Conservation (phyloP, 192 early-diverging fungal genomes). For the Chytriomyces sp. region DNA sequence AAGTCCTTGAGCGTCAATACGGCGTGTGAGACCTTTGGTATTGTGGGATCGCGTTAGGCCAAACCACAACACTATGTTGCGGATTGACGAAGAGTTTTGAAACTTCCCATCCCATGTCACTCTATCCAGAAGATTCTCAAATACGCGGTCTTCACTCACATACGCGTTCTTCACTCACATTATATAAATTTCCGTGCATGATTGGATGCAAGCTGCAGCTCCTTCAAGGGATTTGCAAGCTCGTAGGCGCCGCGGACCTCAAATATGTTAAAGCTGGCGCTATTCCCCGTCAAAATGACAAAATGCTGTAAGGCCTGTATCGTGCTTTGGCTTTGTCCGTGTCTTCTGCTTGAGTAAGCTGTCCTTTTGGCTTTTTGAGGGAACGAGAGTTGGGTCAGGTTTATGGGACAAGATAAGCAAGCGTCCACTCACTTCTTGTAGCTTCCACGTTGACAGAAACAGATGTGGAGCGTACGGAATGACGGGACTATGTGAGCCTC, state of each 20-base stretch:
- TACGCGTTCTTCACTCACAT: slow-evolving; percentile 88
- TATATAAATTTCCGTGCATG: slow-evolving; percentile 83
- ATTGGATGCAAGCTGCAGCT: slow-evolving; percentile 88
- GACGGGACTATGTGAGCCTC: slow-evolving; percentile 53
- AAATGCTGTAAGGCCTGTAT: slow-evolving; percentile 88
- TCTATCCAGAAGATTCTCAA: slow-evolving; percentile 92
- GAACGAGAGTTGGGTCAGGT: not conserved
- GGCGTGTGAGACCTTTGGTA: no score
- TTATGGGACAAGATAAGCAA: not conserved
- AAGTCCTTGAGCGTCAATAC: slow-evolving; percentile 49
- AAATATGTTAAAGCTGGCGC: slow-evolving; percentile 82
- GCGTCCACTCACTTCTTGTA: slow-evolving; percentile 60
- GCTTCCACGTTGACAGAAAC: slow-evolving; percentile 83
- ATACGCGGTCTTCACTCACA: slow-evolving; percentile 84
- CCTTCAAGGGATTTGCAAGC: slow-evolving; percentile 92
- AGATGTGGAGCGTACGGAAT: slow-evolving; percentile 55
- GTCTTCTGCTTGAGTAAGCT: slow-evolving; percentile 89
- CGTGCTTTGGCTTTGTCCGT: slow-evolving; percentile 91
- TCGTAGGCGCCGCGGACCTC: slow-evolving; percentile 94
- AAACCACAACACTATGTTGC: slow-evolving; percentile 99
- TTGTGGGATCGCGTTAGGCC: slow-evolving; percentile 55
- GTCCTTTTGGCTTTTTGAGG: slow-evolving; percentile 21
- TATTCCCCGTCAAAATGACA: slow-evolving; percentile 83
- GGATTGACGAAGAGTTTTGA: no score
- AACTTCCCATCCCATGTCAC: slow-evolving; percentile 84